Conservation (phyloP, 2,329 filamentous ascomycete species). For the Colletotrichum viniferum region DNA sequence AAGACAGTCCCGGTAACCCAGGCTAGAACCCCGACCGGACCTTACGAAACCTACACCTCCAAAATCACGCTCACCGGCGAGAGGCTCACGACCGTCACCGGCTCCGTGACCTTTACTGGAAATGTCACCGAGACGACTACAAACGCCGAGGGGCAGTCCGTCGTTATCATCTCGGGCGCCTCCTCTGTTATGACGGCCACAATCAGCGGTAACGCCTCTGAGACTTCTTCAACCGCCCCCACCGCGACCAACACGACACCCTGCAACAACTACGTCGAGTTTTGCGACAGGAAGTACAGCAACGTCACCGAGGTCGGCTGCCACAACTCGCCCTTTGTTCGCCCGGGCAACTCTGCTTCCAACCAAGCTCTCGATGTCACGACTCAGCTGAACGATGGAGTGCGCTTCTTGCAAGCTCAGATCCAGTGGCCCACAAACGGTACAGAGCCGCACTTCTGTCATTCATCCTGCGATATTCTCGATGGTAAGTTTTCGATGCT, state of each 20-base stretch:
- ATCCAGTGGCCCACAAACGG: slow-evolving; percentile 61
- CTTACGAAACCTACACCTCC: slow-evolving; percentile 49
- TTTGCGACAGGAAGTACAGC: slow-evolving; percentile 78
- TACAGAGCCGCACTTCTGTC: slow-evolving; percentile 74
- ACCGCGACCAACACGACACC: slow-evolving; percentile 73
- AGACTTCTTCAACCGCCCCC: slow-evolving; percentile 43
- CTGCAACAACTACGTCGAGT: slow-evolving; percentile 80
- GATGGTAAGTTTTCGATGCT: slow-evolving; percentile 44
- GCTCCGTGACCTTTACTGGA: slow-evolving; percentile 35
- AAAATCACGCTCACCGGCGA: slow-evolving; percentile 44
- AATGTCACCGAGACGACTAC: slow-evolving; percentile 31
- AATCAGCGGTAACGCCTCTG: slow-evolving; percentile 41
- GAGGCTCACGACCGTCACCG: slow-evolving; percentile 27
- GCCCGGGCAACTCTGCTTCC: slow-evolving; percentile 71
- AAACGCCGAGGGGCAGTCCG: slow-evolving; percentile 34
- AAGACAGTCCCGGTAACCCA: slow-evolving; percentile 31
- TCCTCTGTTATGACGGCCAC: slow-evolving; percentile 46
- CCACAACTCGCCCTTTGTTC: slow-evolving; percentile 83
- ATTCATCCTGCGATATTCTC: slow-evolving; percentile 81
- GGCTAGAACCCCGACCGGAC: slow-evolving; percentile 43
- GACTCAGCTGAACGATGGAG: slow-evolving; percentile 78
- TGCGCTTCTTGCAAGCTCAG: slow-evolving; percentile 68
- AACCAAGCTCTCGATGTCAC: slow-evolving; percentile 75
- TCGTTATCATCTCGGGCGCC: slow-evolving; percentile 51
- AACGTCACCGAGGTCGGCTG: slow-evolving; percentile 80